phyloP scores from a whole-genome alignment of 2,329 filamentous ascomycete species.

The Plectosphaerella plurivora region DNA sequence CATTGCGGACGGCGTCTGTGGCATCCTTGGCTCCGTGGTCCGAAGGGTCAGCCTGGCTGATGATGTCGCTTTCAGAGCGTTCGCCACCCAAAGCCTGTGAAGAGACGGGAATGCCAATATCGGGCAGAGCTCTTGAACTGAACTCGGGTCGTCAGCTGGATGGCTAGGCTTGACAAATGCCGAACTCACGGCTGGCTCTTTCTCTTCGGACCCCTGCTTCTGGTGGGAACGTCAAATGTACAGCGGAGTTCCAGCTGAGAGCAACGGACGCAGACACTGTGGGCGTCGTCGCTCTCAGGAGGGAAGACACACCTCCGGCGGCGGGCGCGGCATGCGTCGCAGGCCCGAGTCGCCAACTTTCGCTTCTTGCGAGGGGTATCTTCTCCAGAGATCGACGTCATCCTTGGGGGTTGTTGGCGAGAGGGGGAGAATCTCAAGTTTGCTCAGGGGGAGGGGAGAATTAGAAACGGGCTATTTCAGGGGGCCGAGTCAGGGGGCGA shows the following conservation, averaged over 20 bases:
- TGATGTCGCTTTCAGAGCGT: not conserved
- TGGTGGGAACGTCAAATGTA: slow-evolving; percentile 17
- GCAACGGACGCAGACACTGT: slow-evolving; percentile 3
- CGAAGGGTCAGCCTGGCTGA: no score
- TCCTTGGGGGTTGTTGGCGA: not conserved
- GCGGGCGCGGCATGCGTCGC: slow-evolving; percentile 18
- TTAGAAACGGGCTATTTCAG: no score
- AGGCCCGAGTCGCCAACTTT: slow-evolving; percentile 14
- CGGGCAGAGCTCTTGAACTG: not conserved
- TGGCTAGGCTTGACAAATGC: not conserved
- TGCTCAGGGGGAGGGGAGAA: no score
- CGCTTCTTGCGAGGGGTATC: no score
- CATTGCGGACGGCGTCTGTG: not conserved
- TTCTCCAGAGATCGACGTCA: no score
- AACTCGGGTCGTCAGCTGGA: not conserved
- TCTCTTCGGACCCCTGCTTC: slow-evolving; percentile 14
- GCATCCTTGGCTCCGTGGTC: not conserved
- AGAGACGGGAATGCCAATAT: not conserved
- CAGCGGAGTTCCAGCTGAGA: slow-evolving; percentile 14
- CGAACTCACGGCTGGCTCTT: slow-evolving; percentile 11
- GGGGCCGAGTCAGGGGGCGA: no score
- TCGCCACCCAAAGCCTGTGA: not conserved
- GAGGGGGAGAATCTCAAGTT: not conserved
- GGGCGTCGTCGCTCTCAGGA: no score
- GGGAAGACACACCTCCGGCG: slow-evolving; percentile 16